Conservation (phyloP, 1,139 yeast species). For the Wickerhamomyces sp. region DNA sequence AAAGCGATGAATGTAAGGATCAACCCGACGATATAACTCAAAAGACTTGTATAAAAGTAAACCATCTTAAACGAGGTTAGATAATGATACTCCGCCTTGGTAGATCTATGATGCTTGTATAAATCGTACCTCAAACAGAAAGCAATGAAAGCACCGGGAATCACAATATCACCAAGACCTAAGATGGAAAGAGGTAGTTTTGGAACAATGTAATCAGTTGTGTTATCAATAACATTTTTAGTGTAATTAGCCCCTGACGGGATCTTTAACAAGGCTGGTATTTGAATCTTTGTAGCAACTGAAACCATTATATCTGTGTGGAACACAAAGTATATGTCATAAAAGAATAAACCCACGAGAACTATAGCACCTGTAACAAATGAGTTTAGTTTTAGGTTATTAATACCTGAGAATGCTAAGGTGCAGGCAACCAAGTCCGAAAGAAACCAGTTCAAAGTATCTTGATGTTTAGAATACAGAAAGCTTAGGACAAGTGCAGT, state of each 20-base stretch:
- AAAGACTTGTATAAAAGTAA: constrained; percentile 39
- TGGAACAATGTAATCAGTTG: constrained; percentile 14
- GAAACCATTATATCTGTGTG: constrained; percentile 57
- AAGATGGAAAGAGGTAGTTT: constrained; percentile 31
- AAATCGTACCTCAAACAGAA: constrained; percentile 48
- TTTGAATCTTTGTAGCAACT: constrained; percentile 52
- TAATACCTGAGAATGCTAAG: constrained; percentile 35
- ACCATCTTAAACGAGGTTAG: constrained; percentile 31
- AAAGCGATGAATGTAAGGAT: constrained; percentile 37
- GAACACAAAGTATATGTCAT: constrained; percentile 66
- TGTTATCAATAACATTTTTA: constrained; percentile 3
- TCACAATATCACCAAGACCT: constrained; percentile 58
- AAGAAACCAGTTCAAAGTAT: constrained; percentile 31
- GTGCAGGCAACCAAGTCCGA: constrained; percentile 33
- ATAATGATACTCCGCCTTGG: constrained; percentile 6
- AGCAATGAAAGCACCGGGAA: constrained; percentile 50
- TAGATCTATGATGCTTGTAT: constrained; percentile 29
- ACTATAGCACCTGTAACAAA: constrained; percentile 42
- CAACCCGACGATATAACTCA: constrained; percentile 43
- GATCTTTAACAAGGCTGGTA: constrained; percentile 50
- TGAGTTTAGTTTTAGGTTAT: constrained; percentile 29
- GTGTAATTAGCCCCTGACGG: constrained; percentile 30
- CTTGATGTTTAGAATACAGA: constrained; percentile 25
- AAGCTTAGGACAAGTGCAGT: constrained; percentile 20
- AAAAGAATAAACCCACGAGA: constrained; percentile 46